Evolutionary conservation across 768 basidiomycete genomes (phyloP).

Genomic region (Mycena floridula): DNA sequence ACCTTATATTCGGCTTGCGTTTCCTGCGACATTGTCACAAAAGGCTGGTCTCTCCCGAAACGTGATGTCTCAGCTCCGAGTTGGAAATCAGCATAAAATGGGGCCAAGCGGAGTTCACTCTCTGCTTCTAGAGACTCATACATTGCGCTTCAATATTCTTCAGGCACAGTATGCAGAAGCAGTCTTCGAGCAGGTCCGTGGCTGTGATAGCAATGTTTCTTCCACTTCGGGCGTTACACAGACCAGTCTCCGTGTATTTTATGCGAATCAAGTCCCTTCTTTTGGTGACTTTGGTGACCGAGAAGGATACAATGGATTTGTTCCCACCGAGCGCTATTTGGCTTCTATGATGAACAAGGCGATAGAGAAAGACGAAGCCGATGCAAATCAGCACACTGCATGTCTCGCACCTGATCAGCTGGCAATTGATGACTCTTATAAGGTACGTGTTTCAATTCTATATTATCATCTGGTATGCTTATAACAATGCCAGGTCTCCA

Average conservation of each 20-base stretch:
- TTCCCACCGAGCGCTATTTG: constrained; percentile 15
- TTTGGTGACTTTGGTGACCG: constrained; percentile 14
- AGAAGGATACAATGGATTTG: constrained; percentile 14
- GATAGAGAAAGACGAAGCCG: constrained; percentile 16
- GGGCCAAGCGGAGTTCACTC: constrained; percentile 14
- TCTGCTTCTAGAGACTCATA: constrained; percentile 15
- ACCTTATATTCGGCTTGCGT: constrained; percentile 11
- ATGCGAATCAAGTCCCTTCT: not conserved
- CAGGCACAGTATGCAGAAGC: constrained; percentile 18
- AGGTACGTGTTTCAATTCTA: too few species aligned
- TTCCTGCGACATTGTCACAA: constrained; percentile 12
- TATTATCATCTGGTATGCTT: too few species aligned
- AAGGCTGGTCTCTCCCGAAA: constrained; percentile 10
- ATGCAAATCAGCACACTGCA: constrained; percentile 18
- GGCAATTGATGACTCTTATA: constrained; percentile 18
- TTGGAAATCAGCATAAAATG: constrained; percentile 21
- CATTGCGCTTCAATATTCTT: constrained; percentile 10
- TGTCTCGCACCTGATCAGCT: constrained; percentile 16
- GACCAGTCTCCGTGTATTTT: constrained; percentile 2
- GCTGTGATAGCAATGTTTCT: not conserved
- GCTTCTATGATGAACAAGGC: constrained; percentile 11
- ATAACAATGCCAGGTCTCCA: constrained; percentile 12
- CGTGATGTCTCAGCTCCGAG: constrained; percentile 10
- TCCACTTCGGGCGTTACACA: not conserved
- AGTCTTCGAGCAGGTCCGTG: constrained; percentile 2